Conservation (phyloP, 1,284 basidiomycete genomes). For the Ustilago curta region DNA sequence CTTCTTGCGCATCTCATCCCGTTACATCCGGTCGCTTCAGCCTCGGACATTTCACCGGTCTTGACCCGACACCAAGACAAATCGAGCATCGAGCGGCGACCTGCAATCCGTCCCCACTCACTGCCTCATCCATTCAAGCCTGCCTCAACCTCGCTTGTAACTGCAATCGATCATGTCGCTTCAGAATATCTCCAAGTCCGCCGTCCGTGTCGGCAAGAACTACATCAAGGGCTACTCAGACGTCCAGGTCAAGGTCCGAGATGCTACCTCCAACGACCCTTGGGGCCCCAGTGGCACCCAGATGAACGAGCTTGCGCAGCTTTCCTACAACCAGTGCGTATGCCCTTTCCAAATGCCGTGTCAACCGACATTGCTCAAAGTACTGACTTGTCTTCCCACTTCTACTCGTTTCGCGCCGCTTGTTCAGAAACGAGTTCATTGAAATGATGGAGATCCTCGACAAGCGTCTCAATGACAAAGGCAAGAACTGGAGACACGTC, state of each 20-base stretch:
- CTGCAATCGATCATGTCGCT: constrained; percentile 51
- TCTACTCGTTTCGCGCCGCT: neutral
- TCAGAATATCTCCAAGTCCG: constrained; percentile 67
- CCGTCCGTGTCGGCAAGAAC: constrained; percentile 68
- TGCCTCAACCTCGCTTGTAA: neutral
- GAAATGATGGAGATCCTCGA: constrained; percentile 99
- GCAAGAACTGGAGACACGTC: constrained; percentile 99
- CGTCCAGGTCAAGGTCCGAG: constrained; percentile 91
- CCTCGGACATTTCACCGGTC: neutral
- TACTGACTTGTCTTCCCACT: neutral
- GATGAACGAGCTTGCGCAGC: constrained; percentile 98
- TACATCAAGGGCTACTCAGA: constrained; percentile 68
- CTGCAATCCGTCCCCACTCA: neutral
- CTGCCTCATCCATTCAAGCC: constrained; percentile 1
- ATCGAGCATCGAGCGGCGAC: neutral
- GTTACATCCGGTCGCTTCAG: constrained; percentile 1
- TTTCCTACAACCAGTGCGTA: constrained; percentile 95
- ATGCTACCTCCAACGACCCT: constrained; percentile 99
- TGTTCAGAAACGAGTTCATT: constrained; percentile 88
- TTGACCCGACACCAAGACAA: neutral
- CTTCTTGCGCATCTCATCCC: neutral
- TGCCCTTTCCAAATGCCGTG: neutral
- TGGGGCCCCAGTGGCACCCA: constrained; percentile 95
- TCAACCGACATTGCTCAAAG: neutral
- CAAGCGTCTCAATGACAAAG: constrained; percentile 98